phyloP scores from a whole-genome alignment of 495 filamentous ascomycete genomes.

The Aspergillus ellipticus region DNA sequence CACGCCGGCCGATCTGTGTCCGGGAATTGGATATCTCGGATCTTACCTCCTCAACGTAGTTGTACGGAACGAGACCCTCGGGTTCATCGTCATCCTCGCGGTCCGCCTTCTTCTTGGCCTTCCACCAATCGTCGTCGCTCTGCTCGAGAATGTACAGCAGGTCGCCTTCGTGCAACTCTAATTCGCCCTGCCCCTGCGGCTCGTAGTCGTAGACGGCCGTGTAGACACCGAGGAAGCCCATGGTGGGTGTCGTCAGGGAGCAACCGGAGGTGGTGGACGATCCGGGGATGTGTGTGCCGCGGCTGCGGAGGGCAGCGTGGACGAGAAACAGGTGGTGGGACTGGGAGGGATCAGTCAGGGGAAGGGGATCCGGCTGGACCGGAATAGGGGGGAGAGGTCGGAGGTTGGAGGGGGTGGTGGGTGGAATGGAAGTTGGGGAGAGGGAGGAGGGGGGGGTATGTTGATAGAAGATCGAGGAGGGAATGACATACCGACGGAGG shows the following conservation, averaged over 20 bases:
- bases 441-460: neutral
- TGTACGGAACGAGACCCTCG: slow-evolving; percentile 86
- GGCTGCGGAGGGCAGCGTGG: slow-evolving; percentile 24
- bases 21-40: neutral
- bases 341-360: slow-evolving; percentile 9
- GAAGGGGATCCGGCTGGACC: neutral
- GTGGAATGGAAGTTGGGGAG: neutral
- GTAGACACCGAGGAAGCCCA: slow-evolving; percentile 88
- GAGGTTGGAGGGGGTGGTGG: too few relatives aligned
- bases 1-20: neutral
- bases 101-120: slow-evolving; percentile 93
- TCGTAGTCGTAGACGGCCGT: slow-evolving; percentile 90
- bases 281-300: slow-evolving; percentile 5
- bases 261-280: neutral
- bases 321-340: neutral
- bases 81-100: slow-evolving; percentile 92
- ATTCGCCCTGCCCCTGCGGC: slow-evolving; percentile 83
- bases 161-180: slow-evolving; percentile 85
- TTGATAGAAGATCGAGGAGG: slow-evolving; percentile 6
- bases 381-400: neutral
- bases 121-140: slow-evolving; percentile 96
- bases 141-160: slow-evolving; percentile 90
- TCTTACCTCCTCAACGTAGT: slow-evolving; percentile 94
- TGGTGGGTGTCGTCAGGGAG: slow-evolving; percentile 27
- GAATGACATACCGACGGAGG: neutral